Evolutionary conservation across 768 basidiomycete genomes (phyloP).

Genomic region (Trametes sanguinea): DNA sequence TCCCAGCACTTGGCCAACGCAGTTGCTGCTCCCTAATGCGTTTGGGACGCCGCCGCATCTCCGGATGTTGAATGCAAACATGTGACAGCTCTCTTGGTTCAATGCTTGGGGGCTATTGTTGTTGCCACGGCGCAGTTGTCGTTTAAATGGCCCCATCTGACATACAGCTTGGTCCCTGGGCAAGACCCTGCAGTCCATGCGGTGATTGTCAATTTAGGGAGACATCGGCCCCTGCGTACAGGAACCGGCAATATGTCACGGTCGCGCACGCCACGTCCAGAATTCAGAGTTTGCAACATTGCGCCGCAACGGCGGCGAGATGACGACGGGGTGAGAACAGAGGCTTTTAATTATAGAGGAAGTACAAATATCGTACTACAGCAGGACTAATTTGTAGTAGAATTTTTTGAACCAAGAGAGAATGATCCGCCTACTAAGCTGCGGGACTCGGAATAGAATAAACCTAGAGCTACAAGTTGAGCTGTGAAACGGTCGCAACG

Average conservation of each 20-base stretch:
- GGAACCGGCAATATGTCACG: too few species aligned
- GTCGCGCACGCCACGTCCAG: too few species aligned
- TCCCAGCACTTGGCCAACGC: not conserved
- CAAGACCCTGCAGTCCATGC: not conserved
- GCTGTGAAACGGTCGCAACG: not conserved
- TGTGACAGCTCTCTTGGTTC: not conserved
- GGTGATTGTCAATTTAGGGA: not conserved
- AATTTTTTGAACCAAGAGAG: not conserved
- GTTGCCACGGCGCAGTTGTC: not conserved
- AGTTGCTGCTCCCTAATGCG: not conserved
- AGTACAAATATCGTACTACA: slow-evolving; percentile 7
- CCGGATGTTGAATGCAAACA: not conserved
- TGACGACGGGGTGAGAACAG: not conserved
- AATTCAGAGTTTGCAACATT: too few species aligned
- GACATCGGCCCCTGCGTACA: too few species aligned
- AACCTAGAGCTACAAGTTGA: slow-evolving; percentile 25
- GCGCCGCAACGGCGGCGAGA: too few species aligned
- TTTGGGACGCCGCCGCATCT: not conserved
- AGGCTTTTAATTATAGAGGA: not conserved
- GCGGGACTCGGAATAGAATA: slow-evolving; percentile 14
- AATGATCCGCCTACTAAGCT: slow-evolving; percentile 11
- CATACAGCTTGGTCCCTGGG: not conserved
- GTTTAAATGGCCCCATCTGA: not conserved
- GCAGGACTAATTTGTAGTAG: slow-evolving; percentile 6
- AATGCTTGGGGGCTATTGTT: not conserved